Evolutionary conservation across 1,284 basidiomycete genomes (phyloP), one percentile per base, ranked within the genome.

Genomic region (Microstroma glucosiphilum): DNA sequence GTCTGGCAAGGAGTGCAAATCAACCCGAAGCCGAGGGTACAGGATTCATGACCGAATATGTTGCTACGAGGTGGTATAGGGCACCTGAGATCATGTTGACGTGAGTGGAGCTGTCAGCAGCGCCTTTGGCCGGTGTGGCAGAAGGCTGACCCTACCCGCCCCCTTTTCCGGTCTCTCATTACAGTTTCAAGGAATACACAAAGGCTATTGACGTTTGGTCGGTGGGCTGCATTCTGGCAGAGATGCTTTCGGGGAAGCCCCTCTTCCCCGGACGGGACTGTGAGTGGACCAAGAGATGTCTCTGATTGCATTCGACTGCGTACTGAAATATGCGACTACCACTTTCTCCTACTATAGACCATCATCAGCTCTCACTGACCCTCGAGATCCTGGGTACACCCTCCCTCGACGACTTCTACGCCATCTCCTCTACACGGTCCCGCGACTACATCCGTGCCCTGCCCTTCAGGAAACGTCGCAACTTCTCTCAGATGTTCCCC

Each of bases 391-490:
- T 86, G 11, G 84, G 84, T 17, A 85, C 84, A 9, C 84, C 84
- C 1, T 82, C 82, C 1, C 82, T 86, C 74, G 85, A 85, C 67
- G 85, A 86, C 71, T 86, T 85, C 67, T 83, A 85, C 61, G 84
- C 84, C 67, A 85, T 86, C 77, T 91, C 88, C 41, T 90, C 89
- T 11, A 84, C 86, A 19, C 83, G 90, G 40, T 92, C 90, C 53
- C 84, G 91, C 63, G 92, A 94, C 77, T 96, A 96, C 76, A 90
- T 97, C 70, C 88, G 93, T 2, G 90, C 92, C 0, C 83, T 97
- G 37, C 92, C 92, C 0, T 93, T 96, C 80, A 85, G 91, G 63
- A 92, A 90, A 82, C 89, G 89, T 77, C 88, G 85, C 73, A 86
- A 88, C 61, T 89, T 96, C 69, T 79, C 82, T 48, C 80, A 84